phyloP scores from a whole-genome alignment of 2,329 filamentous ascomycete species.

The Didymella keratinophila region DNA sequence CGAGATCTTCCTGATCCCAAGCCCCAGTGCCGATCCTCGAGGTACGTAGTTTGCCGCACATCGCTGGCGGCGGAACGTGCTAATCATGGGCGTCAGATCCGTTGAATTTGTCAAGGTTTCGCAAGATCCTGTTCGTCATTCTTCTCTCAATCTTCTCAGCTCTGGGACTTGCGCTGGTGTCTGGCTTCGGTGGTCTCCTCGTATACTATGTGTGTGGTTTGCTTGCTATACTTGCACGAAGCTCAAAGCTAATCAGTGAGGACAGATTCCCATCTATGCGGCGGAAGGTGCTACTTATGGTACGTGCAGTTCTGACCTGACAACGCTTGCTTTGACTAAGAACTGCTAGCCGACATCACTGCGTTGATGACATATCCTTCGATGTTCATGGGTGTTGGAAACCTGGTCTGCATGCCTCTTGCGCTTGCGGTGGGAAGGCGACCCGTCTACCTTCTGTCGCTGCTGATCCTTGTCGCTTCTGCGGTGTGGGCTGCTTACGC shows the following conservation, averaged over 20 bases:
- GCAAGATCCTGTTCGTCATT: not conserved
- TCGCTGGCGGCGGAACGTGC: not conserved
- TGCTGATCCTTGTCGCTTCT: not conserved
- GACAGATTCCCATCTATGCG: not conserved
- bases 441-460: not conserved
- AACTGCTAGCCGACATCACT: not conserved
- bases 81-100: not conserved
- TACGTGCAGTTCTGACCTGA: not conserved
- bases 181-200: not conserved
- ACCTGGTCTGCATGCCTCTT: not conserved
- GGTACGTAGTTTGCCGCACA: not conserved
- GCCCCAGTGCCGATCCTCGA: conserved; percentile 21
- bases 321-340: not conserved
- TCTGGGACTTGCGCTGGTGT: not conserved
- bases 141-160: not conserved
- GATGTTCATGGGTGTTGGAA: not conserved
- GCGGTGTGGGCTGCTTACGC: not conserved
- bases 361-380: not conserved
- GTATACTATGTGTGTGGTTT: no score
- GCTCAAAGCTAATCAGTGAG: no score
- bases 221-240: no score
- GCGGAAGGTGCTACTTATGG: not conserved
- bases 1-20: conserved; percentile 38
- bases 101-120: not conserved
- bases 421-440: not conserved